phyloP scores from a whole-genome alignment of 306 rosid genomes.

The Begonia fuchsioides region DNA sequence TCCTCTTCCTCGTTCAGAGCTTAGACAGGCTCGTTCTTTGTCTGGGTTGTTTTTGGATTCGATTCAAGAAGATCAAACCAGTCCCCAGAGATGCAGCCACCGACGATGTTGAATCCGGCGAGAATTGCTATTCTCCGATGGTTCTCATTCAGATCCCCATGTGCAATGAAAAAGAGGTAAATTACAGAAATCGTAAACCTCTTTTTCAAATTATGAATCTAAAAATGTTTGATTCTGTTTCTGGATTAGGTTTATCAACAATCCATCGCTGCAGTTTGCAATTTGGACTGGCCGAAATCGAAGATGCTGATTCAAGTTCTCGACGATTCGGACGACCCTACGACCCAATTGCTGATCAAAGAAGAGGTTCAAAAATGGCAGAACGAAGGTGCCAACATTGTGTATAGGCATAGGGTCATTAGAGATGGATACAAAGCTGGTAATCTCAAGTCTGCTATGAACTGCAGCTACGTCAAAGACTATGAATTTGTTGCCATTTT shows the following conservation, averaged over 20 bases:
- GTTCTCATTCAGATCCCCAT: constrained; percentile 76
- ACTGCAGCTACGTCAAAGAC: constrained; percentile 43
- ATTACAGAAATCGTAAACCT: background rate
- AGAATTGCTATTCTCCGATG: constrained; percentile 26
- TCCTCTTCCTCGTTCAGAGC: constrained; percentile 55
- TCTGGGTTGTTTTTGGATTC: constrained; percentile 71
- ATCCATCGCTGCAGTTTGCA: constrained; percentile 60
- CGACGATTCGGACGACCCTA: constrained; percentile 62
- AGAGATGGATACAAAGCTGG: constrained; percentile 72
- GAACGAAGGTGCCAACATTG: constrained; percentile 44
- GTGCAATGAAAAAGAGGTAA: constrained; percentile 78
- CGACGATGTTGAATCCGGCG: constrained; percentile 13
- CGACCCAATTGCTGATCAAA: constrained; percentile 47
- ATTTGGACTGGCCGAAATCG: constrained; percentile 64
- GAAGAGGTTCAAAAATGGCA: constrained; percentile 57
- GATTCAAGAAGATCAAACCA: constrained; percentile 50
- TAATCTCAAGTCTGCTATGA: constrained; percentile 76
- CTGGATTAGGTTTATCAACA: constrained; percentile 52
- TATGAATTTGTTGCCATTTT: constrained; percentile 63
- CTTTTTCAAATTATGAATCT: background rate
- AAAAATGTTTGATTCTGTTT: constrained; percentile 1
- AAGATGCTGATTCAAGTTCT: constrained; percentile 52
- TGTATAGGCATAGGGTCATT: constrained; percentile 45
- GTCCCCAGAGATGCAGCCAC: constrained; percentile 11
- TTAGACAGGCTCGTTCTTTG: constrained; percentile 48